A percentile compares a stretch with the other conserved stretches of the same genome.
Evolutionary conservation across 202 grass and related monocot genomes (phyloP).

Genomic region (Panicum virgatum): DNA sequence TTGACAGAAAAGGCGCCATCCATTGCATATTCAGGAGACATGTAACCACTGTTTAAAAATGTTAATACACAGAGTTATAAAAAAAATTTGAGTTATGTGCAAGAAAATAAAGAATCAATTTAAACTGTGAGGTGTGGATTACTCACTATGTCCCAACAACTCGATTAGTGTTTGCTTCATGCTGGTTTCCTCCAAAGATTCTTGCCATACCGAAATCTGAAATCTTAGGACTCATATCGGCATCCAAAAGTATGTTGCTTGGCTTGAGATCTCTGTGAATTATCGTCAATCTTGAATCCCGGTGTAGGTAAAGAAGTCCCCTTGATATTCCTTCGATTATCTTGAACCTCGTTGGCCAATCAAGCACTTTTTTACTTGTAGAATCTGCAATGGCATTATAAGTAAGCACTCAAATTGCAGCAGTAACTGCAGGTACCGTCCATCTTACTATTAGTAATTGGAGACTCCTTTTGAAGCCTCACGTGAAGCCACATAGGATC

Average conservation of each 20-base stretch:
- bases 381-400: slow-evolving; percentile 26
- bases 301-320: slow-evolving; percentile 54
- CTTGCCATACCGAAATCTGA: slow-evolving; percentile 68
- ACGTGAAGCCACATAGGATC: too few species aligned
- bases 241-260: slow-evolving; percentile 61
- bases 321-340: slow-evolving; percentile 56
- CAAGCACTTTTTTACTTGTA: slow-evolving; percentile 25
- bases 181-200: slow-evolving; percentile 47
- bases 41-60: slow-evolving; percentile 35
- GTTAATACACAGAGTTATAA: neutral
- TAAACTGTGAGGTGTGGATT: neutral
- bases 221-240: slow-evolving; percentile 62
- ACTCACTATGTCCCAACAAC: slow-evolving; percentile 65
- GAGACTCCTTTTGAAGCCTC: too few species aligned
- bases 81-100: neutral
- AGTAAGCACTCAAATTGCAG: neutral
- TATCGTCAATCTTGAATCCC: slow-evolving; percentile 51
- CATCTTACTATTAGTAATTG: too few species aligned
- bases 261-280: slow-evolving; percentile 59
- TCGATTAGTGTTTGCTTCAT: slow-evolving; percentile 40
- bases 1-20: slow-evolving; percentile 48
- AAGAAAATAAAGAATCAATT: neutral
- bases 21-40: slow-evolving; percentile 60
- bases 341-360: slow-evolving; percentile 50
- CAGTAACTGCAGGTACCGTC: neutral